A percentile compares a stretch with the other conserved stretches of the same genome.
phyloP scores from a whole-genome alignment of 2,329 filamentous ascomycete genomes.

The Mycosphaerella sp. region DNA sequence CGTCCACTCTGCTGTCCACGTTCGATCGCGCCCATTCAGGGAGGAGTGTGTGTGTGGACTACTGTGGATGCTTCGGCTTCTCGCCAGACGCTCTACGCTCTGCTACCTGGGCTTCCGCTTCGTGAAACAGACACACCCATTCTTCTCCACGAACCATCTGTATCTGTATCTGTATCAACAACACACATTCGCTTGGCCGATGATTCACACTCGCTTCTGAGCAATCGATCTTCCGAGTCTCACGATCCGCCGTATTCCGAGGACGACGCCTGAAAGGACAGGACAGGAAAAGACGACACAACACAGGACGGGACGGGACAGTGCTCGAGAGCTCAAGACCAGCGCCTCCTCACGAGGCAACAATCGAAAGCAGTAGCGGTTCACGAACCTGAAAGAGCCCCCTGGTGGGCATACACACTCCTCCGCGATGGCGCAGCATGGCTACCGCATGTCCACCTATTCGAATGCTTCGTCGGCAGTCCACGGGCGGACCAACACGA shows the following conservation, averaged over 20 bases:
- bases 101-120: neutral
- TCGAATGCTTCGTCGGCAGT: constrained; percentile 53
- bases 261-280: neutral
- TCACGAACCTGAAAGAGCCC: constrained; percentile 13
- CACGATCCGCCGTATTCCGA: neutral
- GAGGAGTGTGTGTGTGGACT: neutral
- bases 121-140: neutral
- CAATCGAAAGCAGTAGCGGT: neutral
- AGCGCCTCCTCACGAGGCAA: constrained; percentile 1
- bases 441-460: constrained; percentile 57
- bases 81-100: neutral
- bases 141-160: neutral
- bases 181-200: constrained; percentile 11
- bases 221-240: neutral
- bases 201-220: constrained; percentile 10
- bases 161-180: neutral
- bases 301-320: no score
- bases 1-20: neutral
- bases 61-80: neutral
- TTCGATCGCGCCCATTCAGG: neutral
- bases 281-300: no score
- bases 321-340: neutral
- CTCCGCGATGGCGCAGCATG: constrained; percentile 40
- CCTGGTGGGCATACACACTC: constrained; percentile 18
- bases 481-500: constrained; percentile 46